These are phyloP conservation scores for Rubia yunnanensis DNA, from an alignment of 257 asterid species.

Conservation along the genomic window DNA sequence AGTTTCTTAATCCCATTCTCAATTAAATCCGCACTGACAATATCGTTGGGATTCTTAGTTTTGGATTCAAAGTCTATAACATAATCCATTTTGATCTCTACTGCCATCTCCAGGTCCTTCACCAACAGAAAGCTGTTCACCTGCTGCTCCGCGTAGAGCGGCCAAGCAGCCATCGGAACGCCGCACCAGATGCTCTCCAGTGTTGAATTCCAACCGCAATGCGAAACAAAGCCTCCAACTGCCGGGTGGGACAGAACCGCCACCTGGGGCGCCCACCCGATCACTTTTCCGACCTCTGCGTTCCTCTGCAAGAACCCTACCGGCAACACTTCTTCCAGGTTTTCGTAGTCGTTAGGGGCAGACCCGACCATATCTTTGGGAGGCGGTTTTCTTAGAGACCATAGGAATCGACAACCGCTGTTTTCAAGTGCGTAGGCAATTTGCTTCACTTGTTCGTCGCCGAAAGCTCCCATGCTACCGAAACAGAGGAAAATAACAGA, in stretches of 20 bases:
- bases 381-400: conserved; percentile 10
- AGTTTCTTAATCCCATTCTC: background rate
- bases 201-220: background rate
- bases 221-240: background rate
- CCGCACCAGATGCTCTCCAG: background rate
- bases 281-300: background rate
- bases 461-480: conserved; percentile 14
- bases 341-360: background rate
- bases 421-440: conserved; percentile 11
- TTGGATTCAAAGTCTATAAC: background rate
- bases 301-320: background rate
- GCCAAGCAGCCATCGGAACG: background rate
- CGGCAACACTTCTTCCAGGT: background rate
- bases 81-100: background rate
- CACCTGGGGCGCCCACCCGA: background rate
- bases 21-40: background rate
- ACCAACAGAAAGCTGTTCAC: background rate
- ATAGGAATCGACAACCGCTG: conserved; percentile 9
- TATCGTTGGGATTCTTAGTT: background rate
- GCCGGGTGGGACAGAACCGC: background rate
- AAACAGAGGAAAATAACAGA: conserved; percentile 22
- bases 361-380: background rate
- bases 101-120: conserved; percentile 3
- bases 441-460: conserved; percentile 6
- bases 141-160: background rate